Conservation (phyloP, 2,329 filamentous ascomycete genomes). For the Grosmannia serpens region DNA sequence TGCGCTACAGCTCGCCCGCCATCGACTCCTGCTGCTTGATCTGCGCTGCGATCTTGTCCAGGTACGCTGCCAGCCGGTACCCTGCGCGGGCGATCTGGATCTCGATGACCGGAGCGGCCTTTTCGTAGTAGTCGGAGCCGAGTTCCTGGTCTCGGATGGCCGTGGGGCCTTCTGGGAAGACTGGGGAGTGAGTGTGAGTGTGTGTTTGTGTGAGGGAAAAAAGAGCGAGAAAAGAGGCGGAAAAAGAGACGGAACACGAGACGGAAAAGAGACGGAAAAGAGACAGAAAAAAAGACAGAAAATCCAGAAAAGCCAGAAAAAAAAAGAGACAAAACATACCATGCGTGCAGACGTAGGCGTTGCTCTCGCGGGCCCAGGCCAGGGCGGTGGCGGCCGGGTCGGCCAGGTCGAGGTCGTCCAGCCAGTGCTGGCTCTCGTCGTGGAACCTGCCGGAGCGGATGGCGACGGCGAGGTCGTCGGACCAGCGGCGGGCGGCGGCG, state of each 20-base stretch:
- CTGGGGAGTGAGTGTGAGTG: conserved; percentile 23
- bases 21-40: background rate
- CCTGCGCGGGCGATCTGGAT: conserved; percentile 57
- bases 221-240: too few species aligned
- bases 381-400: conserved; percentile 45
- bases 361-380: conserved; percentile 52
- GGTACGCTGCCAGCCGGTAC: conserved; percentile 55
- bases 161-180: conserved; percentile 48
- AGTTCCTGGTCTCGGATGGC: conserved; percentile 50
- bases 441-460: conserved; percentile 47
- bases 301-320: background rate
- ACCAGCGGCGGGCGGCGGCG: conserved; percentile 41
- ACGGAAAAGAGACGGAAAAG: background rate
- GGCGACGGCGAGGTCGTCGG: conserved; percentile 39
- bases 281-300: background rate
- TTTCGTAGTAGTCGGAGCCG: conserved; percentile 46
- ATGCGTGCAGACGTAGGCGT: conserved; percentile 49
- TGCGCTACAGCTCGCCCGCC: background rate
- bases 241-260: background rate
- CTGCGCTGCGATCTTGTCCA: conserved; percentile 46
- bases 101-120: conserved; percentile 53
- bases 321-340: conserved; percentile 30
- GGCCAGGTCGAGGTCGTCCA: conserved; percentile 41
- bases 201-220: too few species aligned
- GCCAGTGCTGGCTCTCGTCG: conserved; percentile 39